Percentiles rank a stretch among this genome's conserved stretches.
These are phyloP conservation scores for Corylus heterophylla DNA, from an alignment of 306 rosid species.

Conservation along the genomic window DNA sequence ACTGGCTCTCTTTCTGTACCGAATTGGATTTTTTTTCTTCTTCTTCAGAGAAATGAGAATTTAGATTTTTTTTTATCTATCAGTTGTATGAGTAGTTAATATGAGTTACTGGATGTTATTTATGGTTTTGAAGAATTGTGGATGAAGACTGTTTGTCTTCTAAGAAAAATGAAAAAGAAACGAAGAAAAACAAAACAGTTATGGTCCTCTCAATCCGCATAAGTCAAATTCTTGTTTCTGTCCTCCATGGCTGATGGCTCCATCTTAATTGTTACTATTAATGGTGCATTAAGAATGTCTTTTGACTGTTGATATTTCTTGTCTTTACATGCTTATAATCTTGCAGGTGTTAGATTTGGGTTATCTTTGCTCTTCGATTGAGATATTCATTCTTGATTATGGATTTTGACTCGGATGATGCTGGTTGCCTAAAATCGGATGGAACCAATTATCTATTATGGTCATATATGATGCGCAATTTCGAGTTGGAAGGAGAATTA, in stretches of 20 bases:
- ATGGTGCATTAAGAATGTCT: too few species aligned
- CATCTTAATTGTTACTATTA: background rate
- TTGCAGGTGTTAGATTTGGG: background rate
- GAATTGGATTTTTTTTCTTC: too few species aligned
- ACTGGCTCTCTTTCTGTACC: too few species aligned
- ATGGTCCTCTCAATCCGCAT: background rate
- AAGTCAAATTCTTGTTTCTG: background rate
- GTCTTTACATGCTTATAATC: background rate
- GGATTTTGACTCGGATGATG: background rate
- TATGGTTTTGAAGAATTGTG: too few species aligned
- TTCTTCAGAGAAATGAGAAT: too few species aligned
- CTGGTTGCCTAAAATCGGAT: background rate
- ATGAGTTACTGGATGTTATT: too few species aligned
- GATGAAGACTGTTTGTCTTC: too few species aligned
- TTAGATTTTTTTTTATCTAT: too few species aligned
- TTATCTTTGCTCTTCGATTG: background rate
- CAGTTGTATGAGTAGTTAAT: too few species aligned
- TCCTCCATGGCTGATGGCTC: background rate
- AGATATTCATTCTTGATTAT: background rate
- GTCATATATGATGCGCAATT: background rate
- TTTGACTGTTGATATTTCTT: too few species aligned
- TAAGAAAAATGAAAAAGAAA: too few species aligned
- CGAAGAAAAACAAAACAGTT: too few species aligned
- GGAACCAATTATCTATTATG: background rate
- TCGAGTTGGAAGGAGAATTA: background rate